phyloP scores from a whole-genome alignment of 768 basidiomycete genomes.

The Serendipita vermifera region DNA sequence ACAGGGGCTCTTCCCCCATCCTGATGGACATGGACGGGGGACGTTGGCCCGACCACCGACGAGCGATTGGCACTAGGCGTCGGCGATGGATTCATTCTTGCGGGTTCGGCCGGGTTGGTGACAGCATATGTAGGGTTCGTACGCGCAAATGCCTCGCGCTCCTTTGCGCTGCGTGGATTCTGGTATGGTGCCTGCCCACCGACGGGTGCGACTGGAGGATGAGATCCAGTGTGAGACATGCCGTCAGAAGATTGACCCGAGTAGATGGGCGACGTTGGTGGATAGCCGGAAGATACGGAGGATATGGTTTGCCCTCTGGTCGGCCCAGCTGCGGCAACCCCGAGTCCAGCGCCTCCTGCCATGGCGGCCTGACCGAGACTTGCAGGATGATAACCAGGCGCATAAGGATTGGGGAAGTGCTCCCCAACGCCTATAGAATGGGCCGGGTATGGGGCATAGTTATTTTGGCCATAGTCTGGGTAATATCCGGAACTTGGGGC shows the following conservation, averaged over 20 bases:
- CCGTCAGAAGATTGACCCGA: neutral
- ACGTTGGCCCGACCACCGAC: neutral
- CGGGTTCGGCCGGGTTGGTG: neutral
- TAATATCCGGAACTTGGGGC: neutral
- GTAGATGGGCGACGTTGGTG: neutral
- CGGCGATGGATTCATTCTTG: neutral
- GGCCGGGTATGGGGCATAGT: neutral
- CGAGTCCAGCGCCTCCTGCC: neutral
- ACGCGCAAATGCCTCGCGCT: slow-evolving; percentile 3
- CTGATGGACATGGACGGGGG: slow-evolving; percentile 14
- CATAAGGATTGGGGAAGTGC: neutral
- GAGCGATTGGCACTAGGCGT: neutral
- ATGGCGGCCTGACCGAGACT: neutral
- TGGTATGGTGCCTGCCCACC: too few species aligned
- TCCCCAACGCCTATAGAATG: neutral
- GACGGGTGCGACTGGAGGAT: too few species aligned
- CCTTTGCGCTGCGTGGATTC: neutral
- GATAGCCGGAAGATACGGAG: neutral
- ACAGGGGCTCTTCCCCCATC: slow-evolving; percentile 12
- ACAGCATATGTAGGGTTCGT: neutral
- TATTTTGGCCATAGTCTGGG: neutral
- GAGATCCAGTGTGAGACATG: neutral
- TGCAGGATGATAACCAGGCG: neutral
- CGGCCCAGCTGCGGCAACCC: neutral
- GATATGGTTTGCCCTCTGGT: neutral